phyloP scores from a whole-genome alignment of 371 early-diverging fungal genomes.

The Apophysomyces variabilis region DNA sequence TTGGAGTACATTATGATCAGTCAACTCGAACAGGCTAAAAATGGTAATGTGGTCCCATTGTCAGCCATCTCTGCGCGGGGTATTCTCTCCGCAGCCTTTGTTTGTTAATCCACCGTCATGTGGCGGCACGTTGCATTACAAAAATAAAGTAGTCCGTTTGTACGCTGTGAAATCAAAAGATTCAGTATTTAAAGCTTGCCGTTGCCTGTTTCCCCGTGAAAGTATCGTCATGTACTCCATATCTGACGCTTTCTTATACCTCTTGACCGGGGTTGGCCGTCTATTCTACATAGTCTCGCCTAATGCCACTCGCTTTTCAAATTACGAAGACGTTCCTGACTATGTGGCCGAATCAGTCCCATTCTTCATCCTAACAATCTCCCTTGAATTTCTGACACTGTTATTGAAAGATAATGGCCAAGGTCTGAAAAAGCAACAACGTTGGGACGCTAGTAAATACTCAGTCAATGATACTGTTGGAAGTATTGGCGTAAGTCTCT shows the following conservation, averaged over 20 bases:
- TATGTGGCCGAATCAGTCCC: constrained; percentile 56
- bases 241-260: background rate
- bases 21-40: too few relatives aligned
- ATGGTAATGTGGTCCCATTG: too few relatives aligned
- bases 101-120: too few relatives aligned
- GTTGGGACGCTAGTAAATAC: constrained; percentile 44
- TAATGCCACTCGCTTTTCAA: constrained; percentile 38
- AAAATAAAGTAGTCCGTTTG: background rate
- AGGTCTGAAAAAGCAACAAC: constrained; percentile 35
- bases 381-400: constrained; percentile 42
- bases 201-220: background rate
- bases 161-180: background rate
- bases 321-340: constrained; percentile 49
- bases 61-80: too few relatives aligned
- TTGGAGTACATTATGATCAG: too few relatives aligned
- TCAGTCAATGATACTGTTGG: constrained; percentile 60
- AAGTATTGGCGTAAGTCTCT: constrained; percentile 32
- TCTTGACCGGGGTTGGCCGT: constrained; percentile 37
- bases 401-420: constrained; percentile 35
- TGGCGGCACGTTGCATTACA: too few relatives aligned
- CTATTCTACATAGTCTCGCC: constrained; percentile 61
- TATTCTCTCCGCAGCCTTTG: too few relatives aligned
- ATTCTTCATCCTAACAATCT: constrained; percentile 53
- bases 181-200: background rate
- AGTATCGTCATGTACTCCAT: background rate